Evolutionary conservation across 345 rosid species (phyloP).

Genomic region (Mercurialis annua): DNA sequence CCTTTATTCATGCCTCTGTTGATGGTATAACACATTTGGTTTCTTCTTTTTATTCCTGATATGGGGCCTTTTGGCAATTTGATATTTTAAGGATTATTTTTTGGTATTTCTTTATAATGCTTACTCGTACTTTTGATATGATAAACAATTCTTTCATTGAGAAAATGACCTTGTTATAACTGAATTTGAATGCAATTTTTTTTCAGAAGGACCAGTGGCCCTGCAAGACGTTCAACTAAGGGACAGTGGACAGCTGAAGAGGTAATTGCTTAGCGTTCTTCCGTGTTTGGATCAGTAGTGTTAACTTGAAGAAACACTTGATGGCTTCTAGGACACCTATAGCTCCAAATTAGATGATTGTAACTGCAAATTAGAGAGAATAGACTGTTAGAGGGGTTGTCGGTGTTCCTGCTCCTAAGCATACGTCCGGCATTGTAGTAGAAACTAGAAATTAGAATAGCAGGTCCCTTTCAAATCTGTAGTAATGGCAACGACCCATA

Average conservation of each 20-base stretch:
- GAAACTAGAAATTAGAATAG: no score
- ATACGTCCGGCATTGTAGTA: no score
- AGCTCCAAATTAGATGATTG: no score
- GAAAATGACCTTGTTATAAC: background rate
- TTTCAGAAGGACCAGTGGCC: conserved; percentile 92
- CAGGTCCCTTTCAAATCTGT: no score
- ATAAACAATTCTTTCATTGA: background rate
- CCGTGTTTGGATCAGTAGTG: conserved; percentile 8
- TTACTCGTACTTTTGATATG: background rate
- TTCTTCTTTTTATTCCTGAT: background rate
- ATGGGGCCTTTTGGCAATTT: background rate
- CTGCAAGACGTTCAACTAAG: conserved; percentile 92
- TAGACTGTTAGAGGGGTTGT: no score
- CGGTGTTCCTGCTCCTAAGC: no score
- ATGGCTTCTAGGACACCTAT: no score
- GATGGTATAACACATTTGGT: background rate
- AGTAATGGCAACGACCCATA: no score
- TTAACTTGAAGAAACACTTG: no score
- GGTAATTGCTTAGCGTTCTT: conserved; percentile 39
- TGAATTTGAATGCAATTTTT: conserved; percentile 9
- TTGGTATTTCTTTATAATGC: conserved; percentile 2
- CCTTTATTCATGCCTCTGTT: background rate
- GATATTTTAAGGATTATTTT: background rate
- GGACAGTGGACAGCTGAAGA: conserved; percentile 99
- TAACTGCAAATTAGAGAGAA: no score